Evolutionary conservation across 2,329 filamentous ascomycete species (phyloP).

Genomic region (Thelonectria olida): DNA sequence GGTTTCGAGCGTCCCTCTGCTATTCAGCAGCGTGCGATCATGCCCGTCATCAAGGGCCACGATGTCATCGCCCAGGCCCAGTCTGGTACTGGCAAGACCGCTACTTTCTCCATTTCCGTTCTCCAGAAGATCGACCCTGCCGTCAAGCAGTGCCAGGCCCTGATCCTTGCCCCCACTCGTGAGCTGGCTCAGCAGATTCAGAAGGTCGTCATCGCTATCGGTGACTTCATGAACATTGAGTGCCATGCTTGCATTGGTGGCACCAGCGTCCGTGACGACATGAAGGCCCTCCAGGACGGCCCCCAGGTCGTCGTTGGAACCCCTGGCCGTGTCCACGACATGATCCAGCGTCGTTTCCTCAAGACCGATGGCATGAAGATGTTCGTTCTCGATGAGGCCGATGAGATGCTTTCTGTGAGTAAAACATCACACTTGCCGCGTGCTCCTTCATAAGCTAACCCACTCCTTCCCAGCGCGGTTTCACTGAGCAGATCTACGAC

Average conservation of each 20-base stretch:
- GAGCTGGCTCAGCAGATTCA: conserved; percentile 99
- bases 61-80: conserved; percentile 99
- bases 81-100: conserved; percentile 99
- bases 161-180: conserved; percentile 97
- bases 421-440: neutral
- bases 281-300: conserved; percentile 95
- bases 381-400: conserved; percentile 99
- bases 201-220: conserved; percentile 98
- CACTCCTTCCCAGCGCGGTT: conserved; percentile 78
- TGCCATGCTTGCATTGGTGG: conserved; percentile 99
- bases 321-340: conserved; percentile 97
- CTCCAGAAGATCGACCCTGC: conserved; percentile 98
- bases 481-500: conserved; percentile 99
- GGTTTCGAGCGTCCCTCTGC: conserved; percentile 99
- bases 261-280: conserved; percentile 97
- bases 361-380: conserved; percentile 99
- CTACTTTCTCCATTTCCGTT: conserved; percentile 98
- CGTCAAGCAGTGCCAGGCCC: conserved; percentile 96
- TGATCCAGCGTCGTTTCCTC: conserved; percentile 98
- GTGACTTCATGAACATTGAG: conserved; percentile 99
- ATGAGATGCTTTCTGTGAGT: conserved; percentile 95
- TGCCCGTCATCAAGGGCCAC: conserved; percentile 99
- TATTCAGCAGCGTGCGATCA: conserved; percentile 99
- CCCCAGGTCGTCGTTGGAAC: conserved; percentile 98
- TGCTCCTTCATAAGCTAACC: conserved; percentile 45